Evolutionary conservation across 2,329 filamentous ascomycete species (phyloP).

Genomic region (Plectosphaerella sp.): DNA sequence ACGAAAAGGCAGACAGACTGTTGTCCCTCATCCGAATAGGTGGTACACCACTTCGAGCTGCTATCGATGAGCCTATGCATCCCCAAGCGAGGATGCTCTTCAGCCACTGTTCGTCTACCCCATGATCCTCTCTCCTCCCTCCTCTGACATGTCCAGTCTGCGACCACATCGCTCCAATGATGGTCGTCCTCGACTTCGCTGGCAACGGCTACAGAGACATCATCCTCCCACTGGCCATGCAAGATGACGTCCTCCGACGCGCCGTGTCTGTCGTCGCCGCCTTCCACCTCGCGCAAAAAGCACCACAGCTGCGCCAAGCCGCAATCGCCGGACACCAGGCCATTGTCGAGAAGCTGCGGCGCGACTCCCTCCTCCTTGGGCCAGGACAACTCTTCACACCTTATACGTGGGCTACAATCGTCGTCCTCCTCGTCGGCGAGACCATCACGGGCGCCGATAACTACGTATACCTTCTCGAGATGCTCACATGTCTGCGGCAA

Average conservation of each 20-base stretch:
- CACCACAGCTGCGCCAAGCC: constrained; percentile 20
- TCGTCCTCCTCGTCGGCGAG: constrained; percentile 33
- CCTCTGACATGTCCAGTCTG: constrained; percentile 18
- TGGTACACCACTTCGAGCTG: constrained; percentile 11
- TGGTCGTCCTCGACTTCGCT: constrained; percentile 30
- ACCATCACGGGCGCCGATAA: constrained; percentile 34
- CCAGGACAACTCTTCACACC: constrained; percentile 26
- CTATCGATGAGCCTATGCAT: constrained; percentile 18
- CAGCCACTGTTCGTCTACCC: constrained; percentile 22
- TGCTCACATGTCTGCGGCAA: constrained; percentile 24
- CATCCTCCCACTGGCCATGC: constrained; percentile 31
- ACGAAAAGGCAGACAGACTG: not conserved
- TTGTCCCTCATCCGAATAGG: not conserved
- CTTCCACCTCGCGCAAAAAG: constrained; percentile 27
- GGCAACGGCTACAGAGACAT: constrained; percentile 32
- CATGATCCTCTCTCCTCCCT: not conserved
- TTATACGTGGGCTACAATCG: constrained; percentile 29
- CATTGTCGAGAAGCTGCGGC: constrained; percentile 28
- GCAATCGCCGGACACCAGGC: constrained; percentile 29
- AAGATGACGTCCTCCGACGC: constrained; percentile 26
- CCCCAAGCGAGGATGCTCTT: constrained; percentile 28
- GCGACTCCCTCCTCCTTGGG: constrained; percentile 21
- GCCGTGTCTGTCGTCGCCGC: constrained; percentile 33
- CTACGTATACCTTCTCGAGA: constrained; percentile 28
- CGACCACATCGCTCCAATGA: constrained; percentile 28